Base-by-base conservation (phyloP, 1,139 yeast species). In the Geotrichum histeridarum region DNA sequence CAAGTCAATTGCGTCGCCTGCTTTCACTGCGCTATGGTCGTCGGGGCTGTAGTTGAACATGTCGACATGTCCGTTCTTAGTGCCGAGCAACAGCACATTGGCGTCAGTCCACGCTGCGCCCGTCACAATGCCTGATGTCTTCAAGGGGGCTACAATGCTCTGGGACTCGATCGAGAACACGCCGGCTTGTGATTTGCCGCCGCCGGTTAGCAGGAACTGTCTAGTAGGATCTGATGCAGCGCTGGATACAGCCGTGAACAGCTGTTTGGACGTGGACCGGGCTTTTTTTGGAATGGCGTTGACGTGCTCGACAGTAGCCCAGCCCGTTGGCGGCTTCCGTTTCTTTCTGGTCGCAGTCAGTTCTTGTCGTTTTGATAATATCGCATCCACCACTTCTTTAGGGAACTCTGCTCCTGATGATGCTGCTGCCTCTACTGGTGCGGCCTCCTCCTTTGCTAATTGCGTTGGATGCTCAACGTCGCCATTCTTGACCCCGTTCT, bases 121-220 rank as follows among this genome's bases (percentile, higher is more conserved):
- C 0, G 67, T 54, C 12, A 69, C 63, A n/a, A 66, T 63, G 1
- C 67, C 58, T 7, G 61, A 49, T n/a, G 63, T 57, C 35, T 56
- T 59, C 39, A 56, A 45, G 11, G 52, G 43, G 15, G 53, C 35
- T 7, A 39, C 45, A 11, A 59, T 30, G 15, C 54, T 35, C 17
- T 57, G 48, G 6, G 51, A 49, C 3, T 54, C 50, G 3, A 54
- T 42, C 8, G 65, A 60, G 42, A 48, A 63, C 11, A 63, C 55
- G 4, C 64, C 64, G 9, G 59, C 64, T 14, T 57, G 59, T 12
- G 60, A 51, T 51, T 63, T 63, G n/a, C 65, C 67, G 2, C 68
- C 67, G 8, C 68, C 68, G n/a, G 65, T 55, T 15, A 65, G 43
- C 2, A 64, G 49, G 8, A 42, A 32, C 17, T 38, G 14, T 2